These are phyloP conservation scores for Wallacemonas collosoma DNA, from an alignment of 208 protist species.

Conservation along the genomic window DNA sequence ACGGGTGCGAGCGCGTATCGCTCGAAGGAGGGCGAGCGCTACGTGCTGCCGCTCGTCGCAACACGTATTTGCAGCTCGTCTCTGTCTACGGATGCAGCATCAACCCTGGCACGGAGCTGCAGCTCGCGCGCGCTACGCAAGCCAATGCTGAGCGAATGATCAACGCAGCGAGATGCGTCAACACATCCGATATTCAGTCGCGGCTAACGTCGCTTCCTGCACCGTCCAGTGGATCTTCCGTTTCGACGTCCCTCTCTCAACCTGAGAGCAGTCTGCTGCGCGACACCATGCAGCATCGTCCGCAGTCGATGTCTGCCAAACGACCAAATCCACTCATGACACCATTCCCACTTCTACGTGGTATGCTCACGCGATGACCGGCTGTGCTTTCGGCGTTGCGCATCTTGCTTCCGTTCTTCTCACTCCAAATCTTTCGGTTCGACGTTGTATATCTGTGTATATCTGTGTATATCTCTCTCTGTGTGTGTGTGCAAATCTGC, in stretches of 20 bases:
- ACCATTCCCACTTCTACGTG: not conserved
- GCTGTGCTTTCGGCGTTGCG: too few relatives aligned
- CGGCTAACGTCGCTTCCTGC: not conserved
- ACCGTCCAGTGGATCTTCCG: not conserved
- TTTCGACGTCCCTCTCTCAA: not conserved
- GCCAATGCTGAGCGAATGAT: conserved; percentile 18
- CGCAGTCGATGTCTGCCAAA: not conserved
- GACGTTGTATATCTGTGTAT: too few relatives aligned
- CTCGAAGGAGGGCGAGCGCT: conserved; percentile 40
- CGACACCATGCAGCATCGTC: not conserved
- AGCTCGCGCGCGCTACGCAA: conserved; percentile 27
- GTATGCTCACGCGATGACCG: not conserved
- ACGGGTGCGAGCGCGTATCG: conserved; percentile 17
- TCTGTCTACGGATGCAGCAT: conserved; percentile 44
- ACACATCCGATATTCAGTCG: not conserved
- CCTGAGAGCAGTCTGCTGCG: conserved; percentile 4
- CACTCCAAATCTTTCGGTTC: too few relatives aligned
- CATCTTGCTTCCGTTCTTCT: too few relatives aligned
- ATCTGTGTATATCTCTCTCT: too few relatives aligned
- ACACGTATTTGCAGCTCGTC: conserved; percentile 38
- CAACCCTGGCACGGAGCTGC: conserved; percentile 35
- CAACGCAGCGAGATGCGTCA: not conserved
- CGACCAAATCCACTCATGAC: not conserved
- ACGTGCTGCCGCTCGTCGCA: conserved; percentile 32
- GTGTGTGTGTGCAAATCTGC: too few relatives aligned